Percentiles rank a stretch among this genome's conserved stretches.
These are phyloP conservation scores for Tylopilus cervinicoccineus DNA, from an alignment of 768 basidiomycete species.

Conservation along the genomic window DNA sequence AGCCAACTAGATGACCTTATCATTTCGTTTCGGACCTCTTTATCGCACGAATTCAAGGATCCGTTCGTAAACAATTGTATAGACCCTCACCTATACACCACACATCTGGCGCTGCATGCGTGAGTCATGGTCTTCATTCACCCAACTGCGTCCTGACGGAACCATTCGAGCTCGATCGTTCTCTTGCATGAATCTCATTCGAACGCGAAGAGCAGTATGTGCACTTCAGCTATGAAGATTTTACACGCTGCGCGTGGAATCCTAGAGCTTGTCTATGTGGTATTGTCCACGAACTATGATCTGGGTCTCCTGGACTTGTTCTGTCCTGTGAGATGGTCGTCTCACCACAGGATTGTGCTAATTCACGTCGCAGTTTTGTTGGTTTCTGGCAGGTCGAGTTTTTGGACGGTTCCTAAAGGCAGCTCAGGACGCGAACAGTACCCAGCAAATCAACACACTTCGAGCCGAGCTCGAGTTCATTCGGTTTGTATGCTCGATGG, in stretches of 20 bases:
- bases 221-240: slow-evolving; percentile 67
- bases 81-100: slow-evolving; percentile 54
- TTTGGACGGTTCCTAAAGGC: slow-evolving; percentile 64
- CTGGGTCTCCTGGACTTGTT: slow-evolving; percentile 68
- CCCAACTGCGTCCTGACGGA: slow-evolving; percentile 36
- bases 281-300: slow-evolving; percentile 71
- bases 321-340: slow-evolving; percentile 46
- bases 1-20: slow-evolving; percentile 56
- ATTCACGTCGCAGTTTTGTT: slow-evolving; percentile 54
- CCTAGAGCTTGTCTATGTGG: slow-evolving; percentile 60
- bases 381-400: slow-evolving; percentile 66
- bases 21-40: slow-evolving; percentile 53
- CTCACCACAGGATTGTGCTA: too few relatives aligned
- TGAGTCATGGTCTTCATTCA: slow-evolving; percentile 18
- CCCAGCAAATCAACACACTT: slow-evolving; percentile 55
- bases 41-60: slow-evolving; percentile 51
- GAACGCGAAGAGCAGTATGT: slow-evolving; percentile 50
- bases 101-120: slow-evolving; percentile 31
- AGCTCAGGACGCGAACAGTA: slow-evolving; percentile 52
- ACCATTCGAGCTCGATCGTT: slow-evolving; percentile 54
- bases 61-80: slow-evolving; percentile 52
- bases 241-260: slow-evolving; percentile 62
- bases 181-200: slow-evolving; percentile 78
- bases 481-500: slow-evolving; percentile 39
- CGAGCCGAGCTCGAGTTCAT: slow-evolving; percentile 65